Conservation (phyloP, 257 asterid genomes). For the Ehretia macrophylla region DNA sequence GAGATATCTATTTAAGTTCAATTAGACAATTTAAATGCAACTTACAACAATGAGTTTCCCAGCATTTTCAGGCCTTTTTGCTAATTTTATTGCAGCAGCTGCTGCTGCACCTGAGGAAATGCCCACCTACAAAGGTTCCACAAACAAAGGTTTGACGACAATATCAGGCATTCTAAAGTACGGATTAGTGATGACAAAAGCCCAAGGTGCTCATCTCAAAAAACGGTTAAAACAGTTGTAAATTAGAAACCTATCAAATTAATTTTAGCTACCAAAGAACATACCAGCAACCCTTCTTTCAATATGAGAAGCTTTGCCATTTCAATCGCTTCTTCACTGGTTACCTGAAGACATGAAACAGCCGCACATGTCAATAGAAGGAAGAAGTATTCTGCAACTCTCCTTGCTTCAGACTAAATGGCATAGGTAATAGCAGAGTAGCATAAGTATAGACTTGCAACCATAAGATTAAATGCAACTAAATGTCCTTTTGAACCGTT, state of each 20-base stretch:
- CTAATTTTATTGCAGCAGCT: constrained; percentile 54
- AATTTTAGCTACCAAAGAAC: constrained; percentile 3
- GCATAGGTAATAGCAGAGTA: too few species aligned
- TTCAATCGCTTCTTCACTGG: constrained; percentile 77
- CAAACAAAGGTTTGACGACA: not conserved
- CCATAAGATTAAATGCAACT: too few species aligned
- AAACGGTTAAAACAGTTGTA: too few species aligned
- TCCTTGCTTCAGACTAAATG: too few species aligned
- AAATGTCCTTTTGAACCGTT: too few species aligned
- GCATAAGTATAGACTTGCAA: too few species aligned
- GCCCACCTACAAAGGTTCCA: constrained; percentile 49
- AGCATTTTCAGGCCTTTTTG: constrained; percentile 59
- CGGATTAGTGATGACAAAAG: not conserved
- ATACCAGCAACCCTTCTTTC: constrained; percentile 75
- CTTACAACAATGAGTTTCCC: constrained; percentile 83
- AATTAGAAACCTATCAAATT: not conserved
- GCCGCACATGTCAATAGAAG: too few species aligned
- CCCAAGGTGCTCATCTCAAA: not conserved
- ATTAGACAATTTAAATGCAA: not conserved
- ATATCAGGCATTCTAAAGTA: not conserved
- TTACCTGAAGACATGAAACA: constrained; percentile 29
- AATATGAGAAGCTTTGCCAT: constrained; percentile 66
- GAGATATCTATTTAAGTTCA: too few species aligned
- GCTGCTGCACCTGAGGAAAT: constrained; percentile 85
- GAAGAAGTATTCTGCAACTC: too few species aligned